Evolutionary conservation across 345 rosid species (phyloP).

Genomic region (Eucalyptus brandiana): DNA sequence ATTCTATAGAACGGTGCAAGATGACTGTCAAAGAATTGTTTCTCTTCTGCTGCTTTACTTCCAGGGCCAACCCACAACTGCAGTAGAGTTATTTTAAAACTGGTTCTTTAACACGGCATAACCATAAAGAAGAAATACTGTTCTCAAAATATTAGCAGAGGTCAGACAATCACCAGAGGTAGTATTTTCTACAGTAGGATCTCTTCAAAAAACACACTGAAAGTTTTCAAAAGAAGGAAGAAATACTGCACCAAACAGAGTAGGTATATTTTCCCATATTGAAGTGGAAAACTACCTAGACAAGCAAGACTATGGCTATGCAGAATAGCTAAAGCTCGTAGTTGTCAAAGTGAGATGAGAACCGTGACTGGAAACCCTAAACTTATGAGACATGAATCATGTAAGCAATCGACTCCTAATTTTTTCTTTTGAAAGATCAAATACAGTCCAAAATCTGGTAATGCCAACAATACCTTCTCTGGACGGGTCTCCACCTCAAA

Average conservation of each 20-base stretch:
- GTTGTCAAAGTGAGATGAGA: neutral
- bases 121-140: neutral
- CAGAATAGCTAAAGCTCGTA: neutral
- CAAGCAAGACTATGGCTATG: neutral
- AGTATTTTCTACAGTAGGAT: neutral
- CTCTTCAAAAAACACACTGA: neutral
- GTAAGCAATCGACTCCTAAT: neutral
- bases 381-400: neutral
- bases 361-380: neutral
- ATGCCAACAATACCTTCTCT: conserved; percentile 54
- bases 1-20: conserved; percentile 97
- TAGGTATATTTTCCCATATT: neutral
- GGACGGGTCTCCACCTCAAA: conserved; percentile 89
- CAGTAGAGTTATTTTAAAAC: conserved; percentile 4
- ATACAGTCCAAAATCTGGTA: neutral
- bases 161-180: neutral
- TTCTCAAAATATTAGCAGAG: neutral
- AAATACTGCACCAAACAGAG: neutral
- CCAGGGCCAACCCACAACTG: conserved; percentile 97
- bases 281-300: neutral
- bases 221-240: neutral
- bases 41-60: conserved; percentile 90
- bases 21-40: conserved; percentile 81
- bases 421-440: neutral
- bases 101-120: neutral